These are phyloP conservation scores for Pontederia crassipes DNA, from an alignment of 176 grass and related monocot species.

Conservation along the genomic window DNA sequence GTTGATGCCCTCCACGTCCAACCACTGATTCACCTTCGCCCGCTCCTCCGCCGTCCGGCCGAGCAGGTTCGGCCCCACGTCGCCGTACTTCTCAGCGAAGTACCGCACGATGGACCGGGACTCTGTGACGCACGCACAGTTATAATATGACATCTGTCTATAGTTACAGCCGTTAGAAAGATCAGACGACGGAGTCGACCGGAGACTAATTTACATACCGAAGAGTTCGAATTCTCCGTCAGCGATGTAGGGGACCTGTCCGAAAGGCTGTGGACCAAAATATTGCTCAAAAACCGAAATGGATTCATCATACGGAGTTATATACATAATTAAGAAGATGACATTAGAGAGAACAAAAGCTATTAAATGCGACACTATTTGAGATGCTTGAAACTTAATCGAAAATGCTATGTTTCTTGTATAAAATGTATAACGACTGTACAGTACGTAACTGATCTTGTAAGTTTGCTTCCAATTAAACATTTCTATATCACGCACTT, in stretches of 20 bases:
- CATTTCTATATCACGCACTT: too few species aligned
- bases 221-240: conserved; percentile 20
- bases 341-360: neutral
- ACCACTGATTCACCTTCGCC: conserved; percentile 16
- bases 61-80: neutral
- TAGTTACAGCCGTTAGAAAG: neutral
- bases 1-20: conserved; percentile 25
- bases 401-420: too few species aligned
- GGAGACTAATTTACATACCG: neutral
- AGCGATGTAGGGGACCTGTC: conserved; percentile 17
- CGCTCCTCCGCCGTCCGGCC: conserved; percentile 17
- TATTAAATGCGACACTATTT: neutral
- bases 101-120: conserved; percentile 22
- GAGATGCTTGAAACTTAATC: too few species aligned
- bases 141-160: too few species aligned
- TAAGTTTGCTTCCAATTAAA: too few species aligned
- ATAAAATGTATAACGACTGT: too few species aligned
- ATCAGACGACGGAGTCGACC: neutral
- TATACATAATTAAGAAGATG: neutral
- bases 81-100: conserved; percentile 6
- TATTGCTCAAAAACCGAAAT: neutral
- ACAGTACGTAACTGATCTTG: too few species aligned
- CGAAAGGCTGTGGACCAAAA: conserved; percentile 14
- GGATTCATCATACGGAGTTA: neutral
- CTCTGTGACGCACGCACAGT: neutral